Evolutionary conservation across 2,329 filamentous ascomycete genomes (phyloP).

Genomic region (Botrytis tulipae): DNA sequence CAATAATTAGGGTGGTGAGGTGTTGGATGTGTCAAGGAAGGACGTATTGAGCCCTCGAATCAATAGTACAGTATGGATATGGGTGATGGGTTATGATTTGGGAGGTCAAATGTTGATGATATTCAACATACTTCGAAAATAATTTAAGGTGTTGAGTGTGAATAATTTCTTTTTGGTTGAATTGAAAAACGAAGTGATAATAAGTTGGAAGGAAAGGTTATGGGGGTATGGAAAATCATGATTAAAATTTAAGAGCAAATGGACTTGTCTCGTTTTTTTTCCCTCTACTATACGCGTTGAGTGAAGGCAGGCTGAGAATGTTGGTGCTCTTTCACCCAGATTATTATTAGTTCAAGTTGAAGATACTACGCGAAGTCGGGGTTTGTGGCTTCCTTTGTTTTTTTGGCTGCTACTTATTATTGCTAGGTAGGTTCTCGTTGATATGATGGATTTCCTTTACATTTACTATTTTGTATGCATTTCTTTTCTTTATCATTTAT

Average conservation of each 20-base stretch:
- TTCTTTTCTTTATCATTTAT: not conserved
- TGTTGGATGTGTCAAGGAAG: constrained; percentile 9
- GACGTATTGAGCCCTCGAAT: not conserved
- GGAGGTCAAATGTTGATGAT: constrained; percentile 6
- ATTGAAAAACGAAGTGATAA: not conserved
- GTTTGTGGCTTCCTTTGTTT: not conserved
- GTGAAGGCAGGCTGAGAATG: constrained; percentile 17
- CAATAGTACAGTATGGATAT: constrained; percentile 2
- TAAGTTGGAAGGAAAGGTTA: constrained; percentile 13
- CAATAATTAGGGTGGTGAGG: constrained; percentile 9
- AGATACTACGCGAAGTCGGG: not conserved
- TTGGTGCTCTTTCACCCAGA: constrained; percentile 12
- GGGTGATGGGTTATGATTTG: not conserved
- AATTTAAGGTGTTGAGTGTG: constrained; percentile 4
- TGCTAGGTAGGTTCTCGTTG: no score
- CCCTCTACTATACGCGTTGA: constrained; percentile 6
- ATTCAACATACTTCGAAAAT: constrained; percentile 12
- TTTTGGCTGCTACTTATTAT: not conserved
- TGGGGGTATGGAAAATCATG: constrained; percentile 15
- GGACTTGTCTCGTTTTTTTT: constrained; percentile 4
- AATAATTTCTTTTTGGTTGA: constrained; percentile 9
- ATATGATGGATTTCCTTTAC: not conserved
- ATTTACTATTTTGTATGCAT: not conserved
- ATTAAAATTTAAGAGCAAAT: constrained; percentile 9
- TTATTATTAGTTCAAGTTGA: constrained; percentile 7